Percentiles rank a stretch among this genome's conserved stretches.
Conservation (phyloP, 75 land plant genomes). For the Sequoia sempervirens region DNA sequence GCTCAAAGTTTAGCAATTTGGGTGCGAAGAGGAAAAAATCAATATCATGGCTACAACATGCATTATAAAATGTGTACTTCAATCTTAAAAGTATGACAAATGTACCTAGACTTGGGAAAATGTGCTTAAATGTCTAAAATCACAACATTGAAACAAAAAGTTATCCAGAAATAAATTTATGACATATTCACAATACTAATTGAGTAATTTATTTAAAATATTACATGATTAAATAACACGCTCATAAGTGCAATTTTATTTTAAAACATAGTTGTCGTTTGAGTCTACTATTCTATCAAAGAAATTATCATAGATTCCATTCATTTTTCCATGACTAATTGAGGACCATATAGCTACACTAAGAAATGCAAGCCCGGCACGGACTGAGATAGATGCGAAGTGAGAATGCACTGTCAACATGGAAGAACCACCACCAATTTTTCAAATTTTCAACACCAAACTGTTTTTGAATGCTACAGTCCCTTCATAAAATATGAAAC, state of each 20-base stretch:
- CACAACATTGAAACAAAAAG: background rate
- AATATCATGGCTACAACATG: background rate
- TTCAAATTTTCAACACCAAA: background rate
- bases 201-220: background rate
- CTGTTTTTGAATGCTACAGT: background rate
- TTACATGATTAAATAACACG: background rate
- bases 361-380: background rate
- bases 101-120: background rate
- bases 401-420: background rate
- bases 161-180: background rate
- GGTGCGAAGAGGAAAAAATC: too few relatives aligned
- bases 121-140: background rate
- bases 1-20: too few relatives aligned
- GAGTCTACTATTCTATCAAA: background rate
- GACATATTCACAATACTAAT: background rate
- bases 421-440: background rate
- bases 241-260: background rate
- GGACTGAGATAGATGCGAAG: background rate
- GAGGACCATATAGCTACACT: background rate
- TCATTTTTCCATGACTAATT: background rate
- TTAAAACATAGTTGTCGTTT: background rate
- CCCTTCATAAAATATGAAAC: background rate
- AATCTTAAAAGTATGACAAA: background rate
- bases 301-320: background rate
- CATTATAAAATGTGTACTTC: too few relatives aligned